phyloP scores from a whole-genome alignment of 1,284 basidiomycete genomes.

The Trametes hirsuta region DNA sequence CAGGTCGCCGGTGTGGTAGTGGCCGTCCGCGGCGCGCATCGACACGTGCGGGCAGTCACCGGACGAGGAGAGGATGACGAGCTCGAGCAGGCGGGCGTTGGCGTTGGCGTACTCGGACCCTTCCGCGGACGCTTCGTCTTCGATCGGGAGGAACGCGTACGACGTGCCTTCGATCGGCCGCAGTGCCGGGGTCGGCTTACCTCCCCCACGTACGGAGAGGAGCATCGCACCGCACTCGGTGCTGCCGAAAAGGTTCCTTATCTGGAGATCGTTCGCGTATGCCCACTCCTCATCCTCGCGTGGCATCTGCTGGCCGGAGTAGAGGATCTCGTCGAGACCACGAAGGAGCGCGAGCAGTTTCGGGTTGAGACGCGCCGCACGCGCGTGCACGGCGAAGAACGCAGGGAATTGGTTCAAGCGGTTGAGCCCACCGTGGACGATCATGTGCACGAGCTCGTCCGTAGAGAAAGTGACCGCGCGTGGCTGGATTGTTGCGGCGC shows the following conservation, averaged over 20 bases:
- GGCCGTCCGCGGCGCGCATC: conserved; percentile 58
- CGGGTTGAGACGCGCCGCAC: conserved; percentile 57
- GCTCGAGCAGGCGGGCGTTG: conserved; percentile 54
- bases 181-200: conserved; percentile 37
- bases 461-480: conserved; percentile 62
- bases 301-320: conserved; percentile 63
- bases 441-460: conserved; percentile 70
- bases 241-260: conserved; percentile 72
- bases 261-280: conserved; percentile 53
- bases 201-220: conserved; percentile 52
- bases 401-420: conserved; percentile 71
- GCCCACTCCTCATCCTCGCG: conserved; percentile 70
- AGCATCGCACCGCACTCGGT: conserved; percentile 74
- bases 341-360: conserved; percentile 59
- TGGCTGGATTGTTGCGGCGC: conserved; percentile 72
- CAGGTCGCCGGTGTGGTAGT: conserved; percentile 75
- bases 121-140: conserved; percentile 33
- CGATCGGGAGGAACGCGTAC: conserved; percentile 61
- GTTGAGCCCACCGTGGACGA: conserved; percentile 63
- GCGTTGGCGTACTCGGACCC: conserved; percentile 48
- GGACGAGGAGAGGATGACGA: conserved; percentile 64
- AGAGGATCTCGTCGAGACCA: conserved; percentile 61
- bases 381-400: conserved; percentile 65
- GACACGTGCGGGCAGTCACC: conserved; percentile 65
- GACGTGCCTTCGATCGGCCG: conserved; percentile 52